Evolutionary conservation across 192 early-diverging fungal genomes (phyloP).

Genomic region (Coemansia sp.): DNA sequence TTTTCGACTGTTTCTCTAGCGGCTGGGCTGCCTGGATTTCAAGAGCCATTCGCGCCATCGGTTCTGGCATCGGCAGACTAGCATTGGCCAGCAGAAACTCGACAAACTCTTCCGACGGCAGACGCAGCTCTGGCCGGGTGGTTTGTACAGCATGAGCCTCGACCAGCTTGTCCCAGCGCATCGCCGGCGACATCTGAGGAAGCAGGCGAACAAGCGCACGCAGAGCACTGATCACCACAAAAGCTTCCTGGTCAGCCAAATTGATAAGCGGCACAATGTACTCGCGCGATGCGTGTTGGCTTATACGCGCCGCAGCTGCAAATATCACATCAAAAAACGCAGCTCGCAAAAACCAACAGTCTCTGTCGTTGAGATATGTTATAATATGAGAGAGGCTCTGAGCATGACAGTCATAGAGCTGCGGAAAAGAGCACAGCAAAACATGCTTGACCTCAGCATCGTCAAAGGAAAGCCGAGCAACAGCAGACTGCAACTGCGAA

Average conservation of each 20-base stretch:
- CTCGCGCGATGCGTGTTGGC: conserved; percentile 81
- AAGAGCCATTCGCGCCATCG: conserved; percentile 27
- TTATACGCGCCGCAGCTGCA: conserved; percentile 87
- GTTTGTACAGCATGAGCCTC: conserved; percentile 25
- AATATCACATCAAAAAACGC: conserved; percentile 94
- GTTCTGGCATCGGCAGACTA: conserved; percentile 26
- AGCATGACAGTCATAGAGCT: conserved; percentile 43
- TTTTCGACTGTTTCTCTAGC: background rate
- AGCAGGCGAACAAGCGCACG: conserved; percentile 75
- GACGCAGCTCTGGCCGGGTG: conserved; percentile 20
- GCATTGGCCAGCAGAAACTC: conserved; percentile 32
- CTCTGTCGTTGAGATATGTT: conserved; percentile 93
- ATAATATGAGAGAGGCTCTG: conserved; percentile 85
- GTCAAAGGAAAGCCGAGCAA: conserved; percentile 82
- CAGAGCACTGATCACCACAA: conserved; percentile 89
- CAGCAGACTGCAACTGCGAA: conserved; percentile 73
- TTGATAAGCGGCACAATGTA: conserved; percentile 94
- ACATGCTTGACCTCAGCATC: conserved; percentile 80
- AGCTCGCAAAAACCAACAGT: conserved; percentile 88
- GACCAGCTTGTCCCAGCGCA: conserved; percentile 52
- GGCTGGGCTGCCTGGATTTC: conserved; percentile 19
- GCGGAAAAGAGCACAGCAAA: conserved; percentile 62
- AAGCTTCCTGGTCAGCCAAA: conserved; percentile 87
- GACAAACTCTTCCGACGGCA: conserved; percentile 28
- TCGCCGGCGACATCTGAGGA: conserved; percentile 53